Evolutionary conservation across 495 filamentous ascomycete species (phyloP), one percentile per base, ranked within the genome.

Genomic region (Parathielavia hyrcaniae): DNA sequence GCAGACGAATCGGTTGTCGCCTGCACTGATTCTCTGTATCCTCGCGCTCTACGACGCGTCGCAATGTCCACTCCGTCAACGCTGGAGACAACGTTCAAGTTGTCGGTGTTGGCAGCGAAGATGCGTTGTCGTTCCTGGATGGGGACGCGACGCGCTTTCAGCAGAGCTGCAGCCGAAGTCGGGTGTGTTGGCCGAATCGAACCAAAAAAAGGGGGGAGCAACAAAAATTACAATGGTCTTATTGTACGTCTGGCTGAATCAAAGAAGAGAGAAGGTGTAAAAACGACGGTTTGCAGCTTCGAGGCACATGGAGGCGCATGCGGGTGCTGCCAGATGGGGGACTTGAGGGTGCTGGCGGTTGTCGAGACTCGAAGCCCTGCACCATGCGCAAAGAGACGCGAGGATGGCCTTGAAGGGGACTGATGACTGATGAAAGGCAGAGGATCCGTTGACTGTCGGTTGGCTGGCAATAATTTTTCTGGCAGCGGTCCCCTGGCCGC

Each of bases 1-100:
- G 75, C 79, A 81, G 79, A 81, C 78, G 77, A 78, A 64, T 64
- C 60, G 61, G 58, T 62, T 63, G 66, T 79, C 78, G 78, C 73
- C 79, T 78, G 77, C 76, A 69, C 78, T 76, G 72, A 69, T 66
- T 66, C 76, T 78, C 73, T 68, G 61, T 61, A 35, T 26, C 12
- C 39, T 55, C 38, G 22, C 64, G 64, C 55, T 58, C 55, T 55
- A 64, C 62, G 52, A 60, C 66, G 57, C 53, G 66, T 65, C 60
- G 50, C 65, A 60, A 44, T 53, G 57, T 54, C 57, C 57, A 61
- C 52, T 47, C 53, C 46, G 61, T 62, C 44, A 55, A 35, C 10
- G n/a, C 5, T n/a, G 13, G 39, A 23, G n/a, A 48, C 41, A 39
- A 22, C 48, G 34, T 41, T 38, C n/a, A n/a, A n/a, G 34, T 26